Base-by-base conservation (phyloP, 495 filamentous ascomycete species). In the Neurospora discreta region DNA sequence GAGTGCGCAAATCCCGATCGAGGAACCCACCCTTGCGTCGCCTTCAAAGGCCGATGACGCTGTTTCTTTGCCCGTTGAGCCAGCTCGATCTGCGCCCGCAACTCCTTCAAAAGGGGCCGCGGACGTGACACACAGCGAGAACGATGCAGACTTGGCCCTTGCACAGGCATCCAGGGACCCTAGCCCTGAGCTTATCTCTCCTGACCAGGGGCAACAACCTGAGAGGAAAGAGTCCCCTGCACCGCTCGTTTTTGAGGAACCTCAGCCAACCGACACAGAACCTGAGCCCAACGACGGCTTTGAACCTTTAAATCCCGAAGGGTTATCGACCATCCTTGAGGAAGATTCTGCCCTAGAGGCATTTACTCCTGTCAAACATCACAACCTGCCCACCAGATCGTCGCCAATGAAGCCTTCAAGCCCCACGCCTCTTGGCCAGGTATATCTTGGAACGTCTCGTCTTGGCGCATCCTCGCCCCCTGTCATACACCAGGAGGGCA, bases 241-340 rank as follows among this genome's bases (percentile, higher is more conserved):
- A 18, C 52, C 52, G 16, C 52, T 65, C 7, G 3, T 65, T 65
- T 15, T 65, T 52, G 60, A 70, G 9, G 69, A 72, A 33, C 18
- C n/a, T n/a, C n/a, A n/a, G n/a, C n/a, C 30, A 20, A 11, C 26
- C n/a, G 71, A 18, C 1, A 42, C 46, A 30, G 71, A 20, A 33
- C 65, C 18, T 15, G 41, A 69, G 10, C 39, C 38, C 16, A 72
- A 76, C 1, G 65, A 65, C 16, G 60, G 44, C 26, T 76, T 74
- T 60, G 58, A 20, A 2, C 67, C 71, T 9, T 70, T 73, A n/a
- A 72, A 79, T 30, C 75, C 78, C 1, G 78, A 79, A 68, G 75
- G 76, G 5, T 70, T 79, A 10, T 77, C 78, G 30, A 79, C 78
- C 18, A 79, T 79, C 39, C 77, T 74, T 38, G 78, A 79, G 40